phyloP scores from a whole-genome alignment of 1,139 yeast genomes.

The Geotrichum candidum region DNA sequence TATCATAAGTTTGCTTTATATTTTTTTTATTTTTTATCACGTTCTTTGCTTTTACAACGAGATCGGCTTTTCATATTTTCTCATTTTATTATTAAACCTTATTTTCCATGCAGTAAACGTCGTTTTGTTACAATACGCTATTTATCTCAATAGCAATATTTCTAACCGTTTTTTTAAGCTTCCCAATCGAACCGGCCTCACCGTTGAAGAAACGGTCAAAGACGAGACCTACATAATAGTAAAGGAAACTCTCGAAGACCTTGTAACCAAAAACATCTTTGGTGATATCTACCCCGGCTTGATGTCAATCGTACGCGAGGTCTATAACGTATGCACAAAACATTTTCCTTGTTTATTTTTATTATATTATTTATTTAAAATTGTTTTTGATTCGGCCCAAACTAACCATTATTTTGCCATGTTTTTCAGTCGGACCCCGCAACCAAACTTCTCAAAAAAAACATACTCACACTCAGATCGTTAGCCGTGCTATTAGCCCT shows the following conservation, averaged over 20 bases:
- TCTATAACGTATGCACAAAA: constrained; percentile 11
- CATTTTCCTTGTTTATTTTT: not conserved
- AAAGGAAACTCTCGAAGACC: constrained; percentile 12
- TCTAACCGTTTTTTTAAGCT: constrained; percentile 19
- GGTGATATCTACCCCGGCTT: constrained; percentile 14
- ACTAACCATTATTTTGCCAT: not conserved
- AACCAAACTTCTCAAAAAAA: constrained; percentile 6
- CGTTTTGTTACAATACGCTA: not conserved
- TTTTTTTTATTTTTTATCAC: not conserved
- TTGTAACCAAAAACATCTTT: constrained; percentile 9
- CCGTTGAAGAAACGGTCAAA: constrained; percentile 26
- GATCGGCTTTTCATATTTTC: too few species aligned
- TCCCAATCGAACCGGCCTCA: constrained; percentile 26
- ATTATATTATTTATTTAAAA: not conserved
- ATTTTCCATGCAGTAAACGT: not conserved
- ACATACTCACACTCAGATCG: constrained; percentile 8
- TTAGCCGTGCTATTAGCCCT: constrained; percentile 10
- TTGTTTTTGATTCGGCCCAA: not conserved
- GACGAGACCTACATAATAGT: constrained; percentile 18
- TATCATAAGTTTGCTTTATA: not conserved
- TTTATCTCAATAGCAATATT: not conserved
- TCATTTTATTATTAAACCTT: not conserved
- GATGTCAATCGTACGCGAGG: constrained; percentile 11
- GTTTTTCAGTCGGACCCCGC: constrained; percentile 10
- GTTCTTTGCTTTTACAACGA: not conserved